phyloP scores from a whole-genome alignment of 768 basidiomycete genomes.

The Paxillus ammoniavirescens region DNA sequence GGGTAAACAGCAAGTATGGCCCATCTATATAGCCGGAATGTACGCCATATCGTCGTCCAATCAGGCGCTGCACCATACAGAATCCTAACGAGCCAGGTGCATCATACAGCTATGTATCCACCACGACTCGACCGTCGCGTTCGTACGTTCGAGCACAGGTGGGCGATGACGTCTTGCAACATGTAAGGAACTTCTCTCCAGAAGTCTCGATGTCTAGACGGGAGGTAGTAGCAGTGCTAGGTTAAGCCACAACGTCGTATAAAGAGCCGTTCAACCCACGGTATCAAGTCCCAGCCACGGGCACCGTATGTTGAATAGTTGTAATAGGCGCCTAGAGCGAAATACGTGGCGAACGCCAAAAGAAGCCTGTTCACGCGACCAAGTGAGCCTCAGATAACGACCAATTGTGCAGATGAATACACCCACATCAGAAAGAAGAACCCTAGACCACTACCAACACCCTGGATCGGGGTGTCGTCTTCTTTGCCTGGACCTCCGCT shows the following conservation, averaged over 20 bases:
- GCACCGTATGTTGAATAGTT: constrained; percentile 89
- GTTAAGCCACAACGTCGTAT: constrained; percentile 4
- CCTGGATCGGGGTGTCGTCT: constrained; percentile 34
- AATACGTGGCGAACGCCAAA: constrained; percentile 66
- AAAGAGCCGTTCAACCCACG: constrained; percentile 50
- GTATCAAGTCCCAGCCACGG: constrained; percentile 77
- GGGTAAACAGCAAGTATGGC: constrained; percentile 6
- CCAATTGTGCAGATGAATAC: not conserved
- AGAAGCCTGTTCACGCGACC: constrained; percentile 47
- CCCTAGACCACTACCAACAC: constrained; percentile 72
- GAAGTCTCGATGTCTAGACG: constrained; percentile 77
- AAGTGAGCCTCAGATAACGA: constrained; percentile 3
- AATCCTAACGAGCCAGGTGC: not conserved
- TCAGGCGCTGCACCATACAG: not conserved
- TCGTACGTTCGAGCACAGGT: constrained; percentile 72
- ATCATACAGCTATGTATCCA: constrained; percentile 75
- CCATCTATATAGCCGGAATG: constrained; percentile 6
- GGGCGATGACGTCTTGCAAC: constrained; percentile 72
- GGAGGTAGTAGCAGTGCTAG: not conserved
- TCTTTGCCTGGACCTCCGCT: constrained; percentile 15
- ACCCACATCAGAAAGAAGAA: constrained; percentile 87
- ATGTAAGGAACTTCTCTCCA: constrained; percentile 90
- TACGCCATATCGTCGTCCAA: not conserved
- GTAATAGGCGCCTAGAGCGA: constrained; percentile 79
- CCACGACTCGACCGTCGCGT: constrained; percentile 65